These are phyloP conservation scores for Calonectria hawksworthii DNA, from an alignment of 2,329 filamentous ascomycete genomes.

Conservation along the genomic window DNA sequence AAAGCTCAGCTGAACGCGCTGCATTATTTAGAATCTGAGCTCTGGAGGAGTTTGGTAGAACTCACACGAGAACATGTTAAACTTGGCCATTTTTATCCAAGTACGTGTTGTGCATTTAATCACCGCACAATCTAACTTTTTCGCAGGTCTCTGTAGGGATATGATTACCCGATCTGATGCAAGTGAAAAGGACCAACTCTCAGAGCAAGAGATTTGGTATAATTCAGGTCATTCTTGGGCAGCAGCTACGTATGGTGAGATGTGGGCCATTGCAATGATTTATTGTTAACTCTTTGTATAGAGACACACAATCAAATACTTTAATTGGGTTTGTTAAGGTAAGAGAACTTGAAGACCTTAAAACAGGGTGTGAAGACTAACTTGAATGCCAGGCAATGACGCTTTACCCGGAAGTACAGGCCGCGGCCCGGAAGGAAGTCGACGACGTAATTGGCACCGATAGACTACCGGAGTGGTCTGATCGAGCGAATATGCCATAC, in stretches of 20 bases:
- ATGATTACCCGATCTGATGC: neutral
- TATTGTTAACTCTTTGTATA: neutral
- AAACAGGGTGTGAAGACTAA: neutral
- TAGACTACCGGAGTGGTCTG: neutral
- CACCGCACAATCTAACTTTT: neutral
- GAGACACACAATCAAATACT: slow-evolving; percentile 3
- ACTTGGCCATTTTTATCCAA: neutral
- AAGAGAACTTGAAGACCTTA: neutral
- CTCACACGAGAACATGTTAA: neutral
- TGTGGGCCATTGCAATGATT: neutral
- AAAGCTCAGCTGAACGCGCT: neutral
- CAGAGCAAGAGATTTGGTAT: slow-evolving; percentile 2
- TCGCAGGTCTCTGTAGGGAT: neutral
- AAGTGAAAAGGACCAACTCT: neutral
- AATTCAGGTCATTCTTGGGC: slow-evolving; percentile 4
- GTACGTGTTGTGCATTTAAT: neutral
- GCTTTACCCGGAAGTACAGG: neutral
- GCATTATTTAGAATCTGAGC: neutral
- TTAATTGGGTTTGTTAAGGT: slow-evolving; percentile 1
- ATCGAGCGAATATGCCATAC: neutral
- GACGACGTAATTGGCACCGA: neutral
- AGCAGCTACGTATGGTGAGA: neutral
- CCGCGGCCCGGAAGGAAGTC: neutral
- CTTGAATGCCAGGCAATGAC: neutral
- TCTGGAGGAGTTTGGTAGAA: neutral